A percentile compares a stretch with the other conserved stretches of the same genome.
These are phyloP conservation scores for Teratosphaeria zuluensis DNA, from an alignment of 2,329 filamentous ascomycete species.

Conservation along the genomic window DNA sequence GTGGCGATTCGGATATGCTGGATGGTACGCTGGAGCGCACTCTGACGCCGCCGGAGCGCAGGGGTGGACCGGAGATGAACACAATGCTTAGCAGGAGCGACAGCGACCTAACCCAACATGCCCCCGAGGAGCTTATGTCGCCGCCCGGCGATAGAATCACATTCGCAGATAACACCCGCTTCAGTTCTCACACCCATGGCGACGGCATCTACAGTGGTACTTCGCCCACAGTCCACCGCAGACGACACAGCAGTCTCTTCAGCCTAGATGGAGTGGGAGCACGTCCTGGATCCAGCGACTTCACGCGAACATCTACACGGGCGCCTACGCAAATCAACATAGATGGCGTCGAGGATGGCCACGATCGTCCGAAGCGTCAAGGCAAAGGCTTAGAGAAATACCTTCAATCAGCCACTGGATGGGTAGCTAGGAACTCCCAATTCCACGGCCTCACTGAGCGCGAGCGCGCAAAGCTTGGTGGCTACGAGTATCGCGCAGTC, in stretches of 20 bases:
- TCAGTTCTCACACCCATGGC: conserved; percentile 19
- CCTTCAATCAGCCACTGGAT: conserved; percentile 13
- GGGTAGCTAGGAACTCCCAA: conserved; percentile 40
- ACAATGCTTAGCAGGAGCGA: conserved; percentile 2
- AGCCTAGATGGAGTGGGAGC: conserved; percentile 28
- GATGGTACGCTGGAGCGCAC: conserved; percentile 4
- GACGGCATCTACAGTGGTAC: conserved; percentile 10
- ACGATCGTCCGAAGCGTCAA: neutral
- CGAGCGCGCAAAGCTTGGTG: conserved; percentile 50
- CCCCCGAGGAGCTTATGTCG: neutral
- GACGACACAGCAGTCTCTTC: conserved; percentile 17
- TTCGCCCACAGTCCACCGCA: conserved; percentile 1
- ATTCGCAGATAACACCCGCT: conserved; percentile 22
- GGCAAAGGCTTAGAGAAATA: conserved; percentile 5
- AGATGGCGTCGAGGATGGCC: neutral
- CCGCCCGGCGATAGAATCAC: conserved; percentile 10
- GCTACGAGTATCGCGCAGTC: conserved; percentile 55
- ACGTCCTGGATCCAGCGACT: conserved; percentile 17
- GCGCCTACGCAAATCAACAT: neutral
- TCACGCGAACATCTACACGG: conserved; percentile 7
- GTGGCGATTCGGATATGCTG: neutral
- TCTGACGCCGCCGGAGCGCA: conserved; percentile 7
- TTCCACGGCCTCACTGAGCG: conserved; percentile 45
- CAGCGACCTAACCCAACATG: neutral
- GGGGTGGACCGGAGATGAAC: conserved; percentile 12